Conservation (phyloP, 768 basidiomycete species). For the Pleurotus sapidus region DNA sequence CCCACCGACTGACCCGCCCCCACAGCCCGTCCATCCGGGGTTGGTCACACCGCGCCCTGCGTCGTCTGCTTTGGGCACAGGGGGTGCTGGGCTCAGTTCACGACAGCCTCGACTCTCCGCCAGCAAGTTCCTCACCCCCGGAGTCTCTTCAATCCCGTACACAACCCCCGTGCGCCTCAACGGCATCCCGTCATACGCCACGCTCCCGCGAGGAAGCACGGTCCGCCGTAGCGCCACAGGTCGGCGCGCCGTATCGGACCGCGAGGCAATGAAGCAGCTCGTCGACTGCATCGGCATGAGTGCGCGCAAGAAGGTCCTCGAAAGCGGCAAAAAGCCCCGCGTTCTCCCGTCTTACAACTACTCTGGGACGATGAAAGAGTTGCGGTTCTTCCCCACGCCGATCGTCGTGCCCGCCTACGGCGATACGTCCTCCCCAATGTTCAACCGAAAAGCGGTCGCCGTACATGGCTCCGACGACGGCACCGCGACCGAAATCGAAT, state of each 20-base stretch:
- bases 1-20: constrained; percentile 4
- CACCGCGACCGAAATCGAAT: constrained; percentile 32
- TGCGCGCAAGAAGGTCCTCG: constrained; percentile 80
- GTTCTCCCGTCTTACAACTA: constrained; percentile 35
- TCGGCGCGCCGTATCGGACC: constrained; percentile 65
- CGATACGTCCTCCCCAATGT: constrained; percentile 10
- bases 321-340: constrained; percentile 77
- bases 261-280: constrained; percentile 85
- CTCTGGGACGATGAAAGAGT: constrained; percentile 43
- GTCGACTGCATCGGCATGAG: constrained; percentile 85
- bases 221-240: constrained; percentile 43
- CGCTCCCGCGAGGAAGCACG: constrained; percentile 57
- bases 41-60: constrained; percentile 12
- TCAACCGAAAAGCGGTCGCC: constrained; percentile 17
- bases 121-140: constrained; percentile 23
- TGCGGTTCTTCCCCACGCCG: constrained; percentile 41
- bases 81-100: constrained; percentile 9
- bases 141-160: constrained; percentile 35
- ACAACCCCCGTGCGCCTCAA: constrained; percentile 61
- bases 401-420: constrained; percentile 23
- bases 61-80: neutral
- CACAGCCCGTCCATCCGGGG: constrained; percentile 14
- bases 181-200: constrained; percentile 35
- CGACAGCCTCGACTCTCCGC: constrained; percentile 14
- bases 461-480: constrained; percentile 28